phyloP scores from a whole-genome alignment of 352 stramenopile genomes.

The Pythium periplocum region DNA sequence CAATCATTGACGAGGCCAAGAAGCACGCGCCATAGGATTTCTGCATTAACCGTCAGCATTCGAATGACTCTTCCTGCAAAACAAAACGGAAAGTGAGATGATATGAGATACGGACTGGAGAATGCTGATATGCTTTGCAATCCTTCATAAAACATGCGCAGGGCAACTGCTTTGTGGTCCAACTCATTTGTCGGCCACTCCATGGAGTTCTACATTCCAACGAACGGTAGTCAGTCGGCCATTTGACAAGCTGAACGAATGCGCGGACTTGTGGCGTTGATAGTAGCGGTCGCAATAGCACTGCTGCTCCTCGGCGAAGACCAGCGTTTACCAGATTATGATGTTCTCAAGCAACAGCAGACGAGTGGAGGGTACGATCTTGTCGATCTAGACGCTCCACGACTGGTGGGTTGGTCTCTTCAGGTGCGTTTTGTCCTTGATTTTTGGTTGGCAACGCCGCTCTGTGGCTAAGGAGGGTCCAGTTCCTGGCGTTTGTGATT shows the following conservation, averaged over 20 bases:
- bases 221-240: no score
- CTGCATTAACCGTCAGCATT: no score
- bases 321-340: constrained; percentile 28
- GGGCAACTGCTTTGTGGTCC: no score
- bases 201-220: no score
- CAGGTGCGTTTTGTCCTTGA: constrained; percentile 11
- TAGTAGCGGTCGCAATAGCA: not conserved
- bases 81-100: no score
- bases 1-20: constrained; percentile 47
- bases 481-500: constrained; percentile 33
- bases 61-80: no score
- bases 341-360: constrained; percentile 31
- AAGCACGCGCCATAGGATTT: constrained; percentile 5
- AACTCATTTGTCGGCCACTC: no score
- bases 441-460: not conserved
- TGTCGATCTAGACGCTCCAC: constrained; percentile 33
- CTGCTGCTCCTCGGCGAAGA: constrained; percentile 52
- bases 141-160: no score
- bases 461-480: not conserved
- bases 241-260: no score
- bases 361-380: constrained; percentile 44
- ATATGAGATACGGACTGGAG: no score
- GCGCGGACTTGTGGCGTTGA: no score
- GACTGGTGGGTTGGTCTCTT: constrained; percentile 41
- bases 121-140: no score